A percentile compares a stretch with the other conserved stretches of the same genome.
These are phyloP conservation scores for Colletotrichum tamarilloi DNA, from an alignment of 2,329 filamentous ascomycete genomes.

Conservation along the genomic window DNA sequence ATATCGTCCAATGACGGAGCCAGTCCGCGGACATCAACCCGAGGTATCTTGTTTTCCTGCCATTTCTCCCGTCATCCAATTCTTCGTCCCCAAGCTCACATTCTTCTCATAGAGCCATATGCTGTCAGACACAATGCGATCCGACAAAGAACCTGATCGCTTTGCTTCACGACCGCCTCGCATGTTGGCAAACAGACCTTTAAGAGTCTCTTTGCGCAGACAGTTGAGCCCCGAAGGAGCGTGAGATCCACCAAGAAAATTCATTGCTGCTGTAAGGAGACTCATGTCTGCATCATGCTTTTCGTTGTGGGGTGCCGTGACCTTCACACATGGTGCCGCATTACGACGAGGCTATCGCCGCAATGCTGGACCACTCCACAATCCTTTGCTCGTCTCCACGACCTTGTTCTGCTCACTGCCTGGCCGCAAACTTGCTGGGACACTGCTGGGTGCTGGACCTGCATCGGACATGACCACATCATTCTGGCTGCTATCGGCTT, in stretches of 20 bases:
- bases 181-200: slow-evolving; percentile 10
- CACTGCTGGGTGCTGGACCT: slow-evolving; percentile 40
- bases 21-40: slow-evolving; percentile 28
- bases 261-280: neutral
- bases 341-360: slow-evolving; percentile 27
- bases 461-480: slow-evolving; percentile 64
- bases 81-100: neutral
- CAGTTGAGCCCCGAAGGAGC: neutral
- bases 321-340: slow-evolving; percentile 2
- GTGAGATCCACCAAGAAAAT: neutral
- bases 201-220: neutral
- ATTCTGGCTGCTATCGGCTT: slow-evolving; percentile 43
- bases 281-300: neutral
- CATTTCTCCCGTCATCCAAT: neutral
- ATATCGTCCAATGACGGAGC: slow-evolving; percentile 27
- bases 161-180: slow-evolving; percentile 15
- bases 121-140: neutral
- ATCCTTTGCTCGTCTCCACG: slow-evolving; percentile 71
- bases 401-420: slow-evolving; percentile 67
- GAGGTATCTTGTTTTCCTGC: slow-evolving; percentile 32
- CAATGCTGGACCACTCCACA: slow-evolving; percentile 59
- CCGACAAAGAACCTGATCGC: neutral
- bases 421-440: slow-evolving; percentile 65
- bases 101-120: neutral
- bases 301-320: neutral